Percentiles rank a stretch among this genome's conserved stretches.
Conservation (phyloP, 164 flowering plant genomes). For the Dillenia turbinata region DNA sequence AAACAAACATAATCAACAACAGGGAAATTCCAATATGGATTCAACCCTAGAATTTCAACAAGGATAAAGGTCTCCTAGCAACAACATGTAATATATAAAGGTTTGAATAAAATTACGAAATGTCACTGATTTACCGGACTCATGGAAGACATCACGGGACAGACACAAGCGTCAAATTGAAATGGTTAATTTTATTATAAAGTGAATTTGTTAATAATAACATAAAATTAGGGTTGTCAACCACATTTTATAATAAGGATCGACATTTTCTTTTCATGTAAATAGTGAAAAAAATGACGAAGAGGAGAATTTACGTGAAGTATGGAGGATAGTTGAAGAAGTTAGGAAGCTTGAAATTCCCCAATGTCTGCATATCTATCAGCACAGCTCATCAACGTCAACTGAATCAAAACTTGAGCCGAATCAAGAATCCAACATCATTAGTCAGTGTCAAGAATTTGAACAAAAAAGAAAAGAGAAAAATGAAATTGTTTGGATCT, state of each 20-base stretch:
- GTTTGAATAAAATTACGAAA: background rate
- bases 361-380: conserved; percentile 66
- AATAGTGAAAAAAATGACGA: background rate
- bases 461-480: no score
- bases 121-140: background rate
- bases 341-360: conserved; percentile 72
- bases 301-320: conserved; percentile 50
- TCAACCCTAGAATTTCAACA: background rate
- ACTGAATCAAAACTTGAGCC: no score
- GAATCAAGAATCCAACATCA: no score
- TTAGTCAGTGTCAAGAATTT: no score
- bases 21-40: background rate
- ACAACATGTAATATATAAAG: background rate
- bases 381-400: background rate
- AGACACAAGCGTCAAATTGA: background rate
- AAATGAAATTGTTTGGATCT: no score
- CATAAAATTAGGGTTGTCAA: background rate
- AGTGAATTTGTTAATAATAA: no score
- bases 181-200: background rate
- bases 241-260: no score
- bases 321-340: conserved; percentile 89
- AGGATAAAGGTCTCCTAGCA: background rate
- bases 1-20: background rate
- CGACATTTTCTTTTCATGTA: background rate
- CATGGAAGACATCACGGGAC: background rate